Evolutionary conservation across 1,284 basidiomycete species (phyloP), one percentile per base, ranked within the genome.

Genomic region (Pseudozyma tsukubaensis): DNA sequence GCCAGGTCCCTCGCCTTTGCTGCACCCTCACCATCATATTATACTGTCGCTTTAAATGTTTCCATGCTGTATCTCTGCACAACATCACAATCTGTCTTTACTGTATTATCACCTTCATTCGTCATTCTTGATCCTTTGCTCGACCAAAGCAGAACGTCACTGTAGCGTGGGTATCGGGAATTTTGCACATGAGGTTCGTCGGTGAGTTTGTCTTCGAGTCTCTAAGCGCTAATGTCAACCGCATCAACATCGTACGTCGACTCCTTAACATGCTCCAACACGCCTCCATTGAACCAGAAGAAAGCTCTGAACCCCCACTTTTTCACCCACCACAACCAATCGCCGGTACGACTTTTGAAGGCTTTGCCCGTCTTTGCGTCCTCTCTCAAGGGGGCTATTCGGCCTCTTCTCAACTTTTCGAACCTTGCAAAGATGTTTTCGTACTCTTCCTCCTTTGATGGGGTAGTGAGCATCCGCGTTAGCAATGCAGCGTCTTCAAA

Each of bases 51-150:
- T 47, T 24, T n/a, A 12, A 29, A 49, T 39, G 16, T 63, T 29
- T 36, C 47, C 34, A 36, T 36, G 34, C 52, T 62, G 47, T 51
- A 50, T 51, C 40, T 51, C 37, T 61, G 32, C 34, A 50, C 36
- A 39, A 39, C 18, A 14, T 21, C 13, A 14, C 14, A 21, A n/a
- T 51, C 43, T 18, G 16, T 54, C 29, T n/a, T 24, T 35, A 51
- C 50, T 51, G 50, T 51, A 51, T 51, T 51, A 51, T 40, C 36
- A 51, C 14, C 13, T 21, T n/a, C 19, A 40, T 19, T 6, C 19
- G n/a, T 21, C 16, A 39, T 4, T 39, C 16, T 12, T n/a, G 37
- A 39, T 39, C 8, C 8, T 8, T 39, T 39, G 6, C 24, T 29
- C 24, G 6, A 29, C 24, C 24, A 29, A 29, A 29, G 24, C 24